Conservation (phyloP, 1,284 basidiomycete species). For the Fistulinella staudtii region DNA sequence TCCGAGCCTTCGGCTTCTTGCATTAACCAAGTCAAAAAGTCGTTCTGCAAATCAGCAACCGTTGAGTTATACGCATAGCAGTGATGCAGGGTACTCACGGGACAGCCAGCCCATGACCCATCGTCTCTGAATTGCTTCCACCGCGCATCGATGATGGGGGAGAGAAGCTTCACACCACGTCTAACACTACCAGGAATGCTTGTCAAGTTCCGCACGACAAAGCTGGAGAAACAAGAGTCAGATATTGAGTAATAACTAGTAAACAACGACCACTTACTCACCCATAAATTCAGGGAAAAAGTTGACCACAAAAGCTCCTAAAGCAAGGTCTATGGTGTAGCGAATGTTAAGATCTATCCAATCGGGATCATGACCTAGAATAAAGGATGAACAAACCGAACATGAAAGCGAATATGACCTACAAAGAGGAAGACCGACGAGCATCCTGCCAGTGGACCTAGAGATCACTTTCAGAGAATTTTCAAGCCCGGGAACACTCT, state of each 20-base stretch:
- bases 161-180: slow-evolving; percentile 26
- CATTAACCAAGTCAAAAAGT: slow-evolving; percentile 41
- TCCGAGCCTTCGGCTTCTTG: slow-evolving; percentile 35
- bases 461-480: slow-evolving; percentile 26
- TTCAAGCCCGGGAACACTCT: slow-evolving; percentile 13
- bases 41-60: slow-evolving; percentile 3
- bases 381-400: background rate
- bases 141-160: slow-evolving; percentile 37
- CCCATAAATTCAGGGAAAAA: slow-evolving; percentile 38
- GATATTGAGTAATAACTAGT: background rate
- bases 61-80: no score
- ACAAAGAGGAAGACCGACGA: slow-evolving; percentile 40
- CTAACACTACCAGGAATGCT: background rate
- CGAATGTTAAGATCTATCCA: slow-evolving; percentile 35
- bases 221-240: no score
- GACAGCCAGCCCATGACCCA: slow-evolving; percentile 37
- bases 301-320: slow-evolving; percentile 25
- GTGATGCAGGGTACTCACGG: no score
- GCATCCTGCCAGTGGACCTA: slow-evolving; percentile 34
- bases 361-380: slow-evolving; percentile 23
- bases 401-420: slow-evolving; percentile 3
- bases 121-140: slow-evolving; percentile 26
- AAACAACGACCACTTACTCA: slow-evolving; percentile 30
- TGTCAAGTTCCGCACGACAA: background rate
- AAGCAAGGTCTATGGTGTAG: slow-evolving; percentile 33